Evolutionary conservation across 768 basidiomycete genomes (phyloP).

Genomic region (Agaricus blazei): DNA sequence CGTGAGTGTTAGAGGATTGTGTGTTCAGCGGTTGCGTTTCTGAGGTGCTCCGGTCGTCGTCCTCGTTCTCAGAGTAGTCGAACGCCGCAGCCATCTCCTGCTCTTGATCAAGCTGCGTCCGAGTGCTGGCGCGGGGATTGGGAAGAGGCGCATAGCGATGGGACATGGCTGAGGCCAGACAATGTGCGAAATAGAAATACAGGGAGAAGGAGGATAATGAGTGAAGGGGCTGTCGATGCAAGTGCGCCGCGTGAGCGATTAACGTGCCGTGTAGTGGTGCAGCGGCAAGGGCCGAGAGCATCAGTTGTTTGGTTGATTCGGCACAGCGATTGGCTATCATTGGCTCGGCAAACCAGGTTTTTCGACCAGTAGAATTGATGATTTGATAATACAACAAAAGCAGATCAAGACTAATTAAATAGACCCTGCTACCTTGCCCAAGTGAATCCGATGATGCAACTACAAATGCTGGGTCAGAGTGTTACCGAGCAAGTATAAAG

Average conservation of each 20-base stretch:
- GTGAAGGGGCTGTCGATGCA: neutral
- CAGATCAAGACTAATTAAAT: too few species aligned
- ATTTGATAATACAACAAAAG: too few species aligned
- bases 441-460: too few species aligned
- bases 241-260: neutral
- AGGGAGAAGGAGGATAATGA: slow-evolving; percentile 13
- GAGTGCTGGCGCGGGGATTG: slow-evolving; percentile 43
- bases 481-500: too few species aligned
- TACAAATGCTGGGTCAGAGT: too few species aligned
- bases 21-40: slow-evolving; percentile 54
- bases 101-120: slow-evolving; percentile 38
- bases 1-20: slow-evolving; percentile 3
- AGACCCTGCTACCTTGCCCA: too few species aligned
- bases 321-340: too few species aligned
- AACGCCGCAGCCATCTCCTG: slow-evolving; percentile 83
- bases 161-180: slow-evolving; percentile 30
- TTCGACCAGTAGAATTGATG: too few species aligned
- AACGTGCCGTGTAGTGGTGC: neutral
- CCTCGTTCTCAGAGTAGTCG: slow-evolving; percentile 72
- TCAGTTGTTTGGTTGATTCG: neutral
- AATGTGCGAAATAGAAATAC: slow-evolving; percentile 10
- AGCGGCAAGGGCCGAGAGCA: too few species aligned
- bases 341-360: too few species aligned
- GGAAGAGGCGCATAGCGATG: slow-evolving; percentile 68
- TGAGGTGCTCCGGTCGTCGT: slow-evolving; percentile 43